Percentiles rank a stretch among this genome's conserved stretches.
These are phyloP conservation scores for Proliferodiscus dingleyae DNA, from an alignment of 2,329 filamentous ascomycete genomes.

Conservation along the genomic window DNA sequence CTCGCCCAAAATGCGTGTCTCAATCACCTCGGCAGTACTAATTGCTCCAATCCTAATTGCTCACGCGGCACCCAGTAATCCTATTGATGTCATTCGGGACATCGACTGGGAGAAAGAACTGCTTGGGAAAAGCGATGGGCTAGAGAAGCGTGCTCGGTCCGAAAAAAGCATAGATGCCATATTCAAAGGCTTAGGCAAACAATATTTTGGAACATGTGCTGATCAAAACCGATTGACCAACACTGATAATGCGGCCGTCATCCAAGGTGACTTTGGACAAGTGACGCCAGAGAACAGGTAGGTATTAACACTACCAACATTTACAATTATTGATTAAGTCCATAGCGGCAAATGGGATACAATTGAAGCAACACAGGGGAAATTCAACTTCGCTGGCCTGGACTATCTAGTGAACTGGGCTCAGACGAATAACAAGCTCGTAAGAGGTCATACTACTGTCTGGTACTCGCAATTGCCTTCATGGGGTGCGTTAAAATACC, in stretches of 20 bases:
- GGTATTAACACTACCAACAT: neutral
- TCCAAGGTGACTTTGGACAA: conserved; percentile 56
- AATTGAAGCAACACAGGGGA: conserved; percentile 26
- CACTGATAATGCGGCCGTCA: conserved; percentile 43
- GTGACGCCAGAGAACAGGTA: conserved; percentile 60
- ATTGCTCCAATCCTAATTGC: conserved; percentile 9
- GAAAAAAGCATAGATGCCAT: conserved; percentile 44
- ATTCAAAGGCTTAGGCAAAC: conserved; percentile 58
- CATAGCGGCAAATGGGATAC: conserved; percentile 11
- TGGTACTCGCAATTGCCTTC: conserved; percentile 55
- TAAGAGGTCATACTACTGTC: conserved; percentile 61
- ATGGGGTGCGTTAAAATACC: conserved; percentile 57
- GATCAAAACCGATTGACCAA: conserved; percentile 48
- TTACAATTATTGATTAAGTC: neutral
- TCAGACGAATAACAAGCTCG: conserved; percentile 46
- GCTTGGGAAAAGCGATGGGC: conserved; percentile 4
- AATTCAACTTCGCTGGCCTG: conserved; percentile 10
- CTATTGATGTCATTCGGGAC: conserved; percentile 2
- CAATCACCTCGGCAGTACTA: conserved; percentile 9
- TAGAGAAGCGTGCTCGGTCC: conserved; percentile 3
- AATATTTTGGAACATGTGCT: conserved; percentile 55
- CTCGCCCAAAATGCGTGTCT: conserved; percentile 9
- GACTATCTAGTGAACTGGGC: conserved; percentile 32
- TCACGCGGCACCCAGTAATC: conserved; percentile 4
- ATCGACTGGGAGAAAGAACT: conserved; percentile 18